Evolutionary conservation across 495 filamentous ascomycete species (phyloP).

Genomic region (Aspergillus taichungensis): DNA sequence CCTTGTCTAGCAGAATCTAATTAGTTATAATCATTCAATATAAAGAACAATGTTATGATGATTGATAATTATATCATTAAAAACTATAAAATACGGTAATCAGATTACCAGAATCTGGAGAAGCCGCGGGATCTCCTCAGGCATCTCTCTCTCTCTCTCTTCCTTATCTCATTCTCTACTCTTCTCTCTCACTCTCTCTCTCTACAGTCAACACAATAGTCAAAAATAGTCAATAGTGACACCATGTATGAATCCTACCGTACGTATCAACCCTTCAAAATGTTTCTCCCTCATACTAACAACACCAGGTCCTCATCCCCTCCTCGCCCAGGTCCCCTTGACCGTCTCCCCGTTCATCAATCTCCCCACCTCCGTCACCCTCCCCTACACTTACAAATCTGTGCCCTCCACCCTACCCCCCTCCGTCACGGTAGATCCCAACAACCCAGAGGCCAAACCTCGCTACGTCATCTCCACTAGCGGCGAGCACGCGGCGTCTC

Average conservation of each 20-base stretch:
- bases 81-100: too few species aligned
- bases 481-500: conserved; percentile 68
- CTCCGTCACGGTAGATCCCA: conserved; percentile 51
- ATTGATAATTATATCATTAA: too few species aligned
- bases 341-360: conserved; percentile 92
- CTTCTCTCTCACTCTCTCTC: not conserved
- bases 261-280: conserved; percentile 12
- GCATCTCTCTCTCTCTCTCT: not conserved
- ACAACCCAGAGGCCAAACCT: conserved; percentile 34
- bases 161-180: conserved; percentile 1
- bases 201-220: too few species aligned
- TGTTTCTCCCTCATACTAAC: conserved; percentile 8
- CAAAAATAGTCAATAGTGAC: not conserved
- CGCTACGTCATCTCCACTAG: conserved; percentile 65
- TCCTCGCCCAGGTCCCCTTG: conserved; percentile 85
- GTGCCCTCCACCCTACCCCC: conserved; percentile 80
- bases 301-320: conserved; percentile 64
- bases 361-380: conserved; percentile 79
- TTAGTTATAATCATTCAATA: not conserved
- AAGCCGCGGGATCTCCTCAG: not conserved
- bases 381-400: conserved; percentile 90
- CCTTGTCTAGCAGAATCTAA: not conserved
- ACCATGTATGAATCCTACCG: conserved; percentile 40
- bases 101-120: too few species aligned
- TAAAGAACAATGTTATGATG: too few species aligned